Percentiles rank a stretch among this genome's conserved stretches.
Conservation (phyloP, 2,329 filamentous ascomycete genomes). For the Fusarium oligoseptatum region DNA sequence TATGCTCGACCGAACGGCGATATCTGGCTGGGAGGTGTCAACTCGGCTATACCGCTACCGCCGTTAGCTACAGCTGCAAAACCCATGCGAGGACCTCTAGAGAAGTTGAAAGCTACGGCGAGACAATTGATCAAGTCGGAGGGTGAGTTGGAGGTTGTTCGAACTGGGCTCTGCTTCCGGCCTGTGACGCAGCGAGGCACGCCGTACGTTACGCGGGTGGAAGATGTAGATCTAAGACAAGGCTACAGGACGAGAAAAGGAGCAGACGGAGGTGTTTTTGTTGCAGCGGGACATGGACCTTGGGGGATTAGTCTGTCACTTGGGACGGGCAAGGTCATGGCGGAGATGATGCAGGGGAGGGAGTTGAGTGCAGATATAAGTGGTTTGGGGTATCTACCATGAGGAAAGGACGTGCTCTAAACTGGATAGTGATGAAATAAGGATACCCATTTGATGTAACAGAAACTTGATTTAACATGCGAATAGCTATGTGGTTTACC, state of each 20-base stretch:
- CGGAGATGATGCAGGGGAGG: constrained; percentile 75
- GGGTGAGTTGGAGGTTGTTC: constrained; percentile 70
- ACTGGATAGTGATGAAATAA: background rate
- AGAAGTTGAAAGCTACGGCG: constrained; percentile 63
- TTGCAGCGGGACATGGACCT: constrained; percentile 80
- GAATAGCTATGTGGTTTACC: constrained; percentile 1
- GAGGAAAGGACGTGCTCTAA: background rate
- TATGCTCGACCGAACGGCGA: constrained; percentile 76
- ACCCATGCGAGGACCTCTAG: constrained; percentile 53
- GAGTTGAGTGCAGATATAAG: constrained; percentile 70
- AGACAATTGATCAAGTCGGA: constrained; percentile 62
- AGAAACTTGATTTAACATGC: background rate
- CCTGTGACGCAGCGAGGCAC: constrained; percentile 74
- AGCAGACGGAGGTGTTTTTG: constrained; percentile 73
- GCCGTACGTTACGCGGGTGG: constrained; percentile 72
- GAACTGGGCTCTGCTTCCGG: constrained; percentile 79
- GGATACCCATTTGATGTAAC: background rate
- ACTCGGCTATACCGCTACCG: constrained; percentile 74
- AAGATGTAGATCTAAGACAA: constrained; percentile 67
- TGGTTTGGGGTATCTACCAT: constrained; percentile 34
- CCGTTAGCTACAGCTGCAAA: constrained; percentile 45
- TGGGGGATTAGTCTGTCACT: constrained; percentile 78
- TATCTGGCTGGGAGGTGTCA: constrained; percentile 81
- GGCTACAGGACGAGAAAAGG: constrained; percentile 57
- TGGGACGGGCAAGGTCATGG: constrained; percentile 78